Conservation (phyloP, 2,329 filamentous ascomycete species). For the Cercospora janseana region DNA sequence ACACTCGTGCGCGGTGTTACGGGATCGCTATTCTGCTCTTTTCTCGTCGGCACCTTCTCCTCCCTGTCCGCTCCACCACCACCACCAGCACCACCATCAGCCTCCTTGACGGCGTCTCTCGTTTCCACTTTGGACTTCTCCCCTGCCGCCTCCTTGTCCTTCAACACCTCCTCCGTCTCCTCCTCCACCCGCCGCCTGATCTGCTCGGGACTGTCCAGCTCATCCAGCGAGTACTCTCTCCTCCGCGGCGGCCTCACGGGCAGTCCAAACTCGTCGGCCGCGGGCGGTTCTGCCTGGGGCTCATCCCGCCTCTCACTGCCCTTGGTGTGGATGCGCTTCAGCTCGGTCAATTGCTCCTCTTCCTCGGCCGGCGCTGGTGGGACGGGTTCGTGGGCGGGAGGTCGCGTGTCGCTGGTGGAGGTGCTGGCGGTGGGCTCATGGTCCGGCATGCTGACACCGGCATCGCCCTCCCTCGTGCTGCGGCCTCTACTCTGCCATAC, state of each 20-base stretch:
- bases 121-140: background rate
- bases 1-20: constrained; percentile 7
- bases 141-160: background rate
- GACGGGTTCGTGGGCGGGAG: constrained; percentile 4
- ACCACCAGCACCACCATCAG: too few relatives aligned
- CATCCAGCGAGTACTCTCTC: constrained; percentile 27
- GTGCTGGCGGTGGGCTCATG: too few relatives aligned
- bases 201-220: constrained; percentile 29
- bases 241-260: constrained; percentile 36
- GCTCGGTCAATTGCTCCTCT: constrained; percentile 12
- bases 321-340: constrained; percentile 22
- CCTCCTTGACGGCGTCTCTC: constrained; percentile 4
- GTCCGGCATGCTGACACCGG: constrained; percentile 20
- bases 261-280: constrained; percentile 41
- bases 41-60: too few relatives aligned
- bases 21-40: constrained; percentile 4
- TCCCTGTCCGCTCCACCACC: background rate
- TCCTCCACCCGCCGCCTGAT: constrained; percentile 23
- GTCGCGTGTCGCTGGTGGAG: too few relatives aligned
- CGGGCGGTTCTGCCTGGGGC: constrained; percentile 29
- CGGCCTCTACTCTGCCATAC: background rate
- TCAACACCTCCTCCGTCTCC: constrained; percentile 24
- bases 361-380: background rate
- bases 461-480: too few relatives aligned
- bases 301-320: constrained; percentile 23